Evolutionary conservation across 164 flowering plant genomes (phyloP), one percentile per base, ranked within the genome.

Genomic region (Sextonia rubra): DNA sequence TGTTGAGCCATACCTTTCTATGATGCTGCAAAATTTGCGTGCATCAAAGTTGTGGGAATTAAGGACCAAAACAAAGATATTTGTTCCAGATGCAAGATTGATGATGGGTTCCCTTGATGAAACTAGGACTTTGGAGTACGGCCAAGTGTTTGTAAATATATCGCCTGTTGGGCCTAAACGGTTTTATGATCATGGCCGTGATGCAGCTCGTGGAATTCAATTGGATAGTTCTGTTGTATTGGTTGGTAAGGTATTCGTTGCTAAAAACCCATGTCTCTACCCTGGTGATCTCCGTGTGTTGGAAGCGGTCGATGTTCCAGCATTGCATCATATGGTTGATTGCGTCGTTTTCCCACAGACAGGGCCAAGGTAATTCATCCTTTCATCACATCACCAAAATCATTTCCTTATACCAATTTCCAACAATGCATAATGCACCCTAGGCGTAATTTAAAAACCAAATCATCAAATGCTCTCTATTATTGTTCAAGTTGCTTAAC

Each of bases 81-180:
- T 85, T 79, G 58, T 91, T 69, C 89, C 84, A 8, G 64, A 80
- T 48, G 99, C 89, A 74, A 84, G 97, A 73, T 70, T 86, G 47
- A 84, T 92, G 96, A 88, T 95, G 88, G 98, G 99, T 60, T 92
- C 97, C 69, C 79, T 95, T 2, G 99, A 95, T 80, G 99, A 95
- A 82, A 89, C 96, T 17, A 64, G 84, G 67, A 87, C 85, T n/a
- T 74, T 95, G 70, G 86, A 90, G 62, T 94, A 94, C 78, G 99
- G 99, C 11, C 82, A 94, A 79, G 98, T 91, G 6, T 91, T 92
- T 81, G 87, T 94, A 70, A 92, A 90, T 58, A 74, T 74, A 77
- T 90, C 99, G 69, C 70, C 76, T 15, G 64, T 79, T 52, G 77
- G 81, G 4, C 37, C 5, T 14, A 56, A 75, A 24, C 71, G 66